phyloP scores from a whole-genome alignment of 1,284 basidiomycete species.

The Sanghuangporus sanghuang region DNA sequence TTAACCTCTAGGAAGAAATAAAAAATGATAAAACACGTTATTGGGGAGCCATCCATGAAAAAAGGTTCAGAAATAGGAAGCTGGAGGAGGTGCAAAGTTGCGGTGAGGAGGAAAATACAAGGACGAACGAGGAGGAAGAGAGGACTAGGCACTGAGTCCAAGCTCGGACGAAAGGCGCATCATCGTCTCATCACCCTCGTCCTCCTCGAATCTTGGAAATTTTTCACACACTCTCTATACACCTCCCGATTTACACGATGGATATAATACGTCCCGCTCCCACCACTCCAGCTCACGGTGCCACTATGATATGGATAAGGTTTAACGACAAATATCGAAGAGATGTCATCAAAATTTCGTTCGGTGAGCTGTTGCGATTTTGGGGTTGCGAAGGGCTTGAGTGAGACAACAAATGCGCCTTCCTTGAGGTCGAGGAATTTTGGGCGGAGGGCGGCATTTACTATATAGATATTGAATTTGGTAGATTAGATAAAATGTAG shows the following conservation, averaged over 20 bases:
- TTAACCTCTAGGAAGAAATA: too few relatives aligned
- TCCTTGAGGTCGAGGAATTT: constrained; percentile 78
- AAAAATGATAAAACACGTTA: too few relatives aligned
- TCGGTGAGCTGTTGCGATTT: constrained; percentile 61
- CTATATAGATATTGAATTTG: constrained; percentile 30
- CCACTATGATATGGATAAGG: constrained; percentile 62
- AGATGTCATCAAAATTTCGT: constrained; percentile 71
- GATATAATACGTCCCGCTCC: constrained; percentile 62
- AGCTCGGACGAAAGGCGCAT: neutral
- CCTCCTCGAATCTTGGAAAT: constrained; percentile 35
- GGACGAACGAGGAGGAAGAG: neutral
- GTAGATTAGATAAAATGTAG: neutral
- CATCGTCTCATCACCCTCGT: neutral
- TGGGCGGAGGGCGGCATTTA: constrained; percentile 67
- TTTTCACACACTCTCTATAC: constrained; percentile 51
- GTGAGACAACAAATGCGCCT: constrained; percentile 72
- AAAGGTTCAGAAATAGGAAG: neutral
- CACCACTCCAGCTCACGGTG: constrained; percentile 70
- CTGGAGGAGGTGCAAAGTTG: neutral
- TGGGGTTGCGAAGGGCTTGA: constrained; percentile 59
- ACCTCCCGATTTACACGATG: constrained; percentile 69
- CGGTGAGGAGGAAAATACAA: neutral
- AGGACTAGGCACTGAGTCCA: neutral
- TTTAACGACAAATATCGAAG: constrained; percentile 69
- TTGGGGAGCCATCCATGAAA: too few relatives aligned